These are phyloP conservation scores for Lunasporangiospora selenospora DNA, from an alignment of 192 early-diverging fungal genomes.

Conservation along the genomic window DNA sequence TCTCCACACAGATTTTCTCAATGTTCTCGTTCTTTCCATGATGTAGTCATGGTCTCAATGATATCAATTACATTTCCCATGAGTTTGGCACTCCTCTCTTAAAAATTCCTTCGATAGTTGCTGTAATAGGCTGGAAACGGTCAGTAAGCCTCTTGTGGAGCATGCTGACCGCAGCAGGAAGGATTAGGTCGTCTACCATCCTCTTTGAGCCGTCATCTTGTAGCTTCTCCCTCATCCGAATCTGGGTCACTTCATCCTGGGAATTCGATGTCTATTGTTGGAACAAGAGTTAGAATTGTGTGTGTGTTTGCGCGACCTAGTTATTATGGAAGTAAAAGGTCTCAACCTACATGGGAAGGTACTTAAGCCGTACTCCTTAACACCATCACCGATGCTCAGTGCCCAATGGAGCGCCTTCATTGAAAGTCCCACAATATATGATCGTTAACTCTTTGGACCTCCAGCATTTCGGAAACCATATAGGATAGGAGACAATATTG, in stretches of 20 bases:
- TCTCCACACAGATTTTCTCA: conserved; percentile 7
- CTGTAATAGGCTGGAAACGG: background rate
- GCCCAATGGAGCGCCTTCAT: conserved; percentile 14
- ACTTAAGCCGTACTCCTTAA: conserved; percentile 9
- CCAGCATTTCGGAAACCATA: conserved; percentile 10
- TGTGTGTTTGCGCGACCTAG: no score
- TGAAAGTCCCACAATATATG: conserved; percentile 12
- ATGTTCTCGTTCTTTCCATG: conserved; percentile 9
- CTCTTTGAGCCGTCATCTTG: conserved; percentile 10
- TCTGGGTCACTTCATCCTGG: conserved; percentile 8
- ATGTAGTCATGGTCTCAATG: conserved; percentile 5
- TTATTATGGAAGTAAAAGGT: background rate
- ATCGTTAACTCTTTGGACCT: conserved; percentile 11
- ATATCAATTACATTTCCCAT: background rate
- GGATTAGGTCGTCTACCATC: conserved; percentile 9
- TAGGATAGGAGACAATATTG: conserved; percentile 6
- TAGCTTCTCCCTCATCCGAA: conserved; percentile 16
- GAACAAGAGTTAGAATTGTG: background rate
- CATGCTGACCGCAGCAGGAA: conserved; percentile 6
- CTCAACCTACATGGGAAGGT: conserved; percentile 6
- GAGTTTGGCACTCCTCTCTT: background rate
- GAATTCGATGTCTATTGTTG: conserved; percentile 8
- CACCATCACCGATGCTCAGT: conserved; percentile 9
- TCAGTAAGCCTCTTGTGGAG: background rate
- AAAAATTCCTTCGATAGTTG: conserved; percentile 7